Evolutionary conservation across 2,329 filamentous ascomycete genomes (phyloP).

Genomic region (Xylariaceae sp.): DNA sequence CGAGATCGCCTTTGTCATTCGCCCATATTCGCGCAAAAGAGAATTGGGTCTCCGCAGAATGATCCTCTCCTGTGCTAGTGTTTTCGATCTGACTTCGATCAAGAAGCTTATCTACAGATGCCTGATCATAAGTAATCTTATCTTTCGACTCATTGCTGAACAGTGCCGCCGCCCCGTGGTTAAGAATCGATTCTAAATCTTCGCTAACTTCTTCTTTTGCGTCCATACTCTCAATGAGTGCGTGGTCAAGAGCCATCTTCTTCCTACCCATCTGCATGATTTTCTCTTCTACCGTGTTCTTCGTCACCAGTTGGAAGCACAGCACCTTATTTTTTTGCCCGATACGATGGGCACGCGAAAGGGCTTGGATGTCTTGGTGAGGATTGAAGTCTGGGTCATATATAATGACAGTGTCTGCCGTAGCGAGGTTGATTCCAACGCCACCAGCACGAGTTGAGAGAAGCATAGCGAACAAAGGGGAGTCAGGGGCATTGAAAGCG

Average conservation of each 20-base stretch:
- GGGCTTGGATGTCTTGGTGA: constrained; percentile 94
- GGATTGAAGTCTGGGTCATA: constrained; percentile 97
- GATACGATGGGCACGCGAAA: constrained; percentile 93
- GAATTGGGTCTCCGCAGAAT: constrained; percentile 78
- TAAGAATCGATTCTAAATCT: constrained; percentile 86
- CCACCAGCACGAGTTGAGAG: constrained; percentile 93
- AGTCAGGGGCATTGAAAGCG: constrained; percentile 85
- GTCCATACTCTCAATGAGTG: constrained; percentile 91
- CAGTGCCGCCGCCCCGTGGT: constrained; percentile 83
- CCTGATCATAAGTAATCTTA: constrained; percentile 80
- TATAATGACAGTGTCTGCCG: constrained; percentile 97
- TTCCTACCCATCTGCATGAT: constrained; percentile 95
- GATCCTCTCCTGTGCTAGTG: constrained; percentile 66
- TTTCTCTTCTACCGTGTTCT: constrained; percentile 87
- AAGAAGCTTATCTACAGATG: constrained; percentile 87
- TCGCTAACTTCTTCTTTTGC: constrained; percentile 77
- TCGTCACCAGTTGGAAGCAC: constrained; percentile 93
- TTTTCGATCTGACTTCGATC: constrained; percentile 84
- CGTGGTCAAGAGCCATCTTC: constrained; percentile 95
- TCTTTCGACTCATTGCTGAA: constrained; percentile 77
- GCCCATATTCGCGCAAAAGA: constrained; percentile 92
- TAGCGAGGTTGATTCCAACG: constrained; percentile 96
- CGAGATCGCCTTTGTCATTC: constrained; percentile 74
- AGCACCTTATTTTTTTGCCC: constrained; percentile 96
- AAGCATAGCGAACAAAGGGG: constrained; percentile 85